A percentile compares a stretch with the other conserved stretches of the same genome.
phyloP scores from a whole-genome alignment of 306 rosid species.

The Prinsepia uniflora region DNA sequence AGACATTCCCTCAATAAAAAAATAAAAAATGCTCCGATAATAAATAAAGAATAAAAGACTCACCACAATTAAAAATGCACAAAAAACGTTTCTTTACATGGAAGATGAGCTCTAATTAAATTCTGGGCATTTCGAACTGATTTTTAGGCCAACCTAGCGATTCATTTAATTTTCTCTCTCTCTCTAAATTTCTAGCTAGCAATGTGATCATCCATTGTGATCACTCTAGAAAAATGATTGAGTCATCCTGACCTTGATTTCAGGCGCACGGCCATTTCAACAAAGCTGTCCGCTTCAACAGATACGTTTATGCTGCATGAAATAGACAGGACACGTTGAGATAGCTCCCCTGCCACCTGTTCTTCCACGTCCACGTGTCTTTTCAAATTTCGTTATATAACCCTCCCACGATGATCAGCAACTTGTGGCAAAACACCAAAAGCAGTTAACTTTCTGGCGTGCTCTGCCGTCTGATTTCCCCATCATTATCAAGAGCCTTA shows the following conservation, averaged over 20 bases:
- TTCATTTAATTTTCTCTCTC: no score
- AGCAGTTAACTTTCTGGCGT: neutral
- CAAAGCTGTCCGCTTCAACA: slow-evolving; percentile 14
- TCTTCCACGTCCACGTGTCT: slow-evolving; percentile 29
- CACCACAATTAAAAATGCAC: no score
- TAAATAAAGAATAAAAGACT: no score
- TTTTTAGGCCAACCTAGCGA: no score
- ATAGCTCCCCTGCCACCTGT: slow-evolving; percentile 24
- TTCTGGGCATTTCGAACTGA: no score
- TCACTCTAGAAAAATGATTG: no score
- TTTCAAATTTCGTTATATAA: neutral
- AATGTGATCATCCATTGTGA: neutral
- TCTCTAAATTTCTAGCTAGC: neutral
- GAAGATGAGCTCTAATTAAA: no score
- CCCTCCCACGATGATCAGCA: neutral
- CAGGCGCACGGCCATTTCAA: slow-evolving; percentile 10
- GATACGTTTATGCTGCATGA: slow-evolving; percentile 19
- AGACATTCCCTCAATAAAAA: no score
- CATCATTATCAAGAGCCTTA: neutral
- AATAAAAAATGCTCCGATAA: no score
- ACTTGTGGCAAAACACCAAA: no score
- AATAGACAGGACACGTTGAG: slow-evolving; percentile 10
- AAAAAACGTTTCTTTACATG: no score
- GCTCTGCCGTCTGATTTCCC: neutral
- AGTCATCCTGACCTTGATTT: neutral